Evolutionary conservation across 345 rosid genomes (phyloP), one percentile per base, ranked within the genome.

Genomic region (Brassica juncea): DNA sequence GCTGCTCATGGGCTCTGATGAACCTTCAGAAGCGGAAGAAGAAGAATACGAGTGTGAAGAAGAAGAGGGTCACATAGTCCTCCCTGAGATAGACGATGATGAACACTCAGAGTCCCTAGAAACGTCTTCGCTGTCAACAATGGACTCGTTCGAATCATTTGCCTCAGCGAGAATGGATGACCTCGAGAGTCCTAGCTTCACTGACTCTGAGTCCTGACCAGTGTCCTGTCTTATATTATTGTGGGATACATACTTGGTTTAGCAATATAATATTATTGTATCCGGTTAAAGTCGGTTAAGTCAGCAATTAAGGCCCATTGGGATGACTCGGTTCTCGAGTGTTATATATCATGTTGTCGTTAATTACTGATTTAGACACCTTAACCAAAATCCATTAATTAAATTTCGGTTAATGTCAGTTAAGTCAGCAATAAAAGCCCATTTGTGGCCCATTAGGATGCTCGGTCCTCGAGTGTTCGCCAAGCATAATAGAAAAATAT

Each of bases 131-230:
- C 86, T 91, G 21, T 93, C 97, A 0, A 75, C 87, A 1, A 74
- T 69, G 35, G 98, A 91, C 80, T 89, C 99, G 25, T 62, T 67
- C 1, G 94, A 82, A 73, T 93, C 99, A 19, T 95, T 93, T 63
- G 99, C 92, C 23, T 95, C 99, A 19, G 97, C 99, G 5, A 93
- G 92, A 75, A 95, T 90, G 96, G 99, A 93, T 39, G 99, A 93
- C 62, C 94, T 91, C 0, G 97, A 95, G 74, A 89, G 95, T 67
- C 97, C 99, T 2, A 74, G 67, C 39, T 85, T 76, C 84, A 86
- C 91, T 0, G 97, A 91, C 73, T 89, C 88, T 0, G 97, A 94
- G 84, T 44, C 81, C 74, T 92, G 84, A 54, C 68, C 67, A 57
- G 28, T 57, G 19, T 4, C 3, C 19, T 23, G 37, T 16, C 72